Percentiles rank a stretch among this genome's conserved stretches.
Evolutionary conservation across 208 protist genomes (phyloP).

Genomic region (Leptomonas seymouri): DNA sequence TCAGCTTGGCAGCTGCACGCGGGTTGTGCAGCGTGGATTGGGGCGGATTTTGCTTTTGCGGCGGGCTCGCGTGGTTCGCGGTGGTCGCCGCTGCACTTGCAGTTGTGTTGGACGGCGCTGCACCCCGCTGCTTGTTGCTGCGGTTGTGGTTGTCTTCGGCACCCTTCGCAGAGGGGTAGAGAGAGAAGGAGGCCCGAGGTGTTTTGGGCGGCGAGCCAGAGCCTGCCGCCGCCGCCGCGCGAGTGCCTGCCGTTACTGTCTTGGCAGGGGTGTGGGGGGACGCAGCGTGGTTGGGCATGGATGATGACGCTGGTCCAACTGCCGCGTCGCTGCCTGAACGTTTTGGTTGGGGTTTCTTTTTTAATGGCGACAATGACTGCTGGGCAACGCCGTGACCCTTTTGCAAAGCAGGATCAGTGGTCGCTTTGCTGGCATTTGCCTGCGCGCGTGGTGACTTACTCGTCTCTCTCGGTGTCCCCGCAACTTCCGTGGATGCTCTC

Average conservation of each 20-base stretch:
- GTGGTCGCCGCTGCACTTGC: neutral
- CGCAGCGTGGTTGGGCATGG: neutral
- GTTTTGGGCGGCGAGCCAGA: neutral
- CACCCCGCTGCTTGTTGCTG: neutral
- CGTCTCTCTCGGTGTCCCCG: neutral
- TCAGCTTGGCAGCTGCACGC: slow-evolving; percentile 20
- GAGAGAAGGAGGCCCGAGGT: neutral
- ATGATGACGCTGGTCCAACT: neutral
- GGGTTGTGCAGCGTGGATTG: slow-evolving; percentile 6
- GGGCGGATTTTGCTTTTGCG: neutral
- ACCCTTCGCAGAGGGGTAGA: slow-evolving; percentile 1
- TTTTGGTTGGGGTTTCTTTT: slow-evolving; percentile 1
- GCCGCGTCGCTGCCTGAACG: neutral
- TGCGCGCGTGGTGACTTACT: neutral
- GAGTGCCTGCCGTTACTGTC: neutral
- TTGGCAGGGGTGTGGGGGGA: slow-evolving; percentile 1
- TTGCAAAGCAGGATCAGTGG: neutral
- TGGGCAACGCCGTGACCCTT: neutral
- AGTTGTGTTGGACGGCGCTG: neutral
- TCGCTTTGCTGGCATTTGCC: neutral
- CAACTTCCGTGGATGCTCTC: neutral
- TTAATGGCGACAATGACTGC: neutral
- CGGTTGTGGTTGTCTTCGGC: neutral
- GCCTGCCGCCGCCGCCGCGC: neutral
- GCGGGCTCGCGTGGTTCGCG: neutral